Evolutionary conservation across 2,329 filamentous ascomycete genomes (phyloP).

Genomic region (Sporothrix brunneoviolacea): DNA sequence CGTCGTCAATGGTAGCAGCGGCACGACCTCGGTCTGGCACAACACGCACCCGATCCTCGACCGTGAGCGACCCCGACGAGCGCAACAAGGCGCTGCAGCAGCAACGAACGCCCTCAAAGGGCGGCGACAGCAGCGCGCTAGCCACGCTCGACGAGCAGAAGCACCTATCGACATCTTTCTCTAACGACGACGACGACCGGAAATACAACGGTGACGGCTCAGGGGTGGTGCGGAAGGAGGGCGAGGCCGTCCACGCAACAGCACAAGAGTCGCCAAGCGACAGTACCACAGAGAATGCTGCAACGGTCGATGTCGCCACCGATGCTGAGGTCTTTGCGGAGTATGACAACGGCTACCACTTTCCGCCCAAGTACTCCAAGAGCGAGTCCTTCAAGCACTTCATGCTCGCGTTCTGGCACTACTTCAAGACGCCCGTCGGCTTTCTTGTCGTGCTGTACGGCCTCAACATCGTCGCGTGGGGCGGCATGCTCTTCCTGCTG

Average conservation of each 20-base stretch:
- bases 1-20: constrained; percentile 31
- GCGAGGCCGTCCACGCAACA: not conserved
- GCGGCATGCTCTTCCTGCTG: constrained; percentile 82
- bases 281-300: no score
- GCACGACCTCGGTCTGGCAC: constrained; percentile 12
- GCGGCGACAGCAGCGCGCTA: constrained; percentile 1
- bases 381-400: constrained; percentile 52
- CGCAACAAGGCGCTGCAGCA: not conserved
- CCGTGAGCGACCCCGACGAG: constrained; percentile 8
- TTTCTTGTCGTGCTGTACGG: constrained; percentile 74
- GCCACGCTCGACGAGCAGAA: constrained; percentile 12
- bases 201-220: not conserved
- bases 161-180: not conserved
- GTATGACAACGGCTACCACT: constrained; percentile 60
- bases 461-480: constrained; percentile 80
- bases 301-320: not conserved
- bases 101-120: not conserved
- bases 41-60: constrained; percentile 10
- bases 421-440: constrained; percentile 66
- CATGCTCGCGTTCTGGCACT: constrained; percentile 60
- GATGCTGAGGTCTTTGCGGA: constrained; percentile 21
- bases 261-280: not conserved
- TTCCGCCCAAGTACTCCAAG: constrained; percentile 55
- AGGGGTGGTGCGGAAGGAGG: no score
- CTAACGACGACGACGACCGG: not conserved